Evolutionary conservation across 805 yeast species (phyloP), one percentile per base, ranked within the genome.

Genomic region (Ogataea siamensis): DNA sequence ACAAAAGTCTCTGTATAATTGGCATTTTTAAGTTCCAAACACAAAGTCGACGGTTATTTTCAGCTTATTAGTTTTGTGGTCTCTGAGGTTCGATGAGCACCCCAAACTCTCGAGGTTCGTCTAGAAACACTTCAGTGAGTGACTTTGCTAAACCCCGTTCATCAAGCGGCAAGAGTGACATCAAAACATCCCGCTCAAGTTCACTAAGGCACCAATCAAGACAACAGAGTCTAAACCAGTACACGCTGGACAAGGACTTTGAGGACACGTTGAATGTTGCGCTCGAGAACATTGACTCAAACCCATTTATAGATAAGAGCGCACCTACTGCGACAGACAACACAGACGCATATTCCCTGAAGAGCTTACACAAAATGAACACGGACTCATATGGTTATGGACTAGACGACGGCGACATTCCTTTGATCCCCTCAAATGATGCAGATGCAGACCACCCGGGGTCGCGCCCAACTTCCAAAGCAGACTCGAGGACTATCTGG

Each of bases 231-330:
- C 43, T 59, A 26, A 61, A 51, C 20, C 73, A 73, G 31, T 66
- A 77, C 9, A 49, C 50, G 26, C 70, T 80, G 50, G 87, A 82
- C 49, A 73, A 75, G 47, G 70, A 70, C 48, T 75, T 83, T 53
- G 87, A 82, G 54, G 70, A 68, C 46, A 77, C 83, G 8, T 64
- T 80, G 41, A 84, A 80, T 50, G 76, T 76, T 32, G 91, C 87
- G 1, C 63, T 83, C 47, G 76, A 76, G 51, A 78, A 62, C 57
- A 68, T 67, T 47, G 68, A 62, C 50, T 65, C 54, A 38, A 45
- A 50, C 38, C 60, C 55, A 26, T 58, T 49, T 47, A 38, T 39
- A 26, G 46, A 52, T 14, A 57, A 49, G 18, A 15, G 46, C 42
- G 37, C 56, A 46, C 13, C 63, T 54, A 17, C 63, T 59, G n/a